These are phyloP conservation scores for Nyctanthes arbortristis DNA, from an alignment of 257 asterid species.

Conservation along the genomic window DNA sequence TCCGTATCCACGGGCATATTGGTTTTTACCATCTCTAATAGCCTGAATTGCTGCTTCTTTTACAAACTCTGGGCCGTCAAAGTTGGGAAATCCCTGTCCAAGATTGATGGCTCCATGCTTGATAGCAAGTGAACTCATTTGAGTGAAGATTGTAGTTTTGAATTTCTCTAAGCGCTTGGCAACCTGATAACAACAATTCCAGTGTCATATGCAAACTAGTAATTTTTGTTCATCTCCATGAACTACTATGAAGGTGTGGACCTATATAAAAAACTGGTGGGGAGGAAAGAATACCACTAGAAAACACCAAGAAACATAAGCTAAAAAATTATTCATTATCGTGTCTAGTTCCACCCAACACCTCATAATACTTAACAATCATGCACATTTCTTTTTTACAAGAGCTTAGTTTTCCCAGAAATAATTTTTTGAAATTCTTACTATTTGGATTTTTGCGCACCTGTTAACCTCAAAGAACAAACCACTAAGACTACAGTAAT, in stretches of 20 bases:
- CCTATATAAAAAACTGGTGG: background rate
- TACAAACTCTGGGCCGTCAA: constrained; percentile 97
- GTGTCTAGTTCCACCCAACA: background rate
- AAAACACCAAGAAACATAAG: background rate
- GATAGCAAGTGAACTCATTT: constrained; percentile 92
- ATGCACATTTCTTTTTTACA: too few species aligned
- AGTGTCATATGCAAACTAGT: background rate
- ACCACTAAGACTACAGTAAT: background rate
- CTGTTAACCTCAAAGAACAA: background rate
- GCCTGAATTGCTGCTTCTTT: constrained; percentile 97
- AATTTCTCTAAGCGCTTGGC: constrained; percentile 95
- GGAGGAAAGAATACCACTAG: background rate
- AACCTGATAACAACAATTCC: constrained; percentile 44
- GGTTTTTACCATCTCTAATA: constrained; percentile 75
- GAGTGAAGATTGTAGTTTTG: constrained; percentile 96
- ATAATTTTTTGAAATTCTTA: background rate
- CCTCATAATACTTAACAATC: background rate
- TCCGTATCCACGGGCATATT: constrained; percentile 96
- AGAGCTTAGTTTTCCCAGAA: background rate
- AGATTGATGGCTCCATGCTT: constrained; percentile 93
- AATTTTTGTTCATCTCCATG: background rate
- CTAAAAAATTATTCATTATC: background rate
- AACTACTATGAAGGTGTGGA: background rate
- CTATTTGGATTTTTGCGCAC: too few species aligned
- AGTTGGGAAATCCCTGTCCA: constrained; percentile 98